Conservation (phyloP, 139 green algal genomes). For the Mesotaenium endlicherianum region DNA sequence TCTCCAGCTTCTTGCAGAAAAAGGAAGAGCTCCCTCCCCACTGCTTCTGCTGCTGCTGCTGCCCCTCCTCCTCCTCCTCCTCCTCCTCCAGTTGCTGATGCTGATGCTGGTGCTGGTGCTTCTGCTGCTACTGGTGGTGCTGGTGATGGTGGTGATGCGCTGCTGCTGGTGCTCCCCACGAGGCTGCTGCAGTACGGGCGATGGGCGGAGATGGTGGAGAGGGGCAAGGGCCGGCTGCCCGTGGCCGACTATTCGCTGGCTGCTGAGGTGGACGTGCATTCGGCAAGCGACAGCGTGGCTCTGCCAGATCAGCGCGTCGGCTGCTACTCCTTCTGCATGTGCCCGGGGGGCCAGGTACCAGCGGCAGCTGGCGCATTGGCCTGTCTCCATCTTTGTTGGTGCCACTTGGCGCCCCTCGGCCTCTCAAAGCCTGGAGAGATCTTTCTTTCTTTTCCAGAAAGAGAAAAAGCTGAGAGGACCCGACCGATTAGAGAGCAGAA, state of each 20-base stretch:
- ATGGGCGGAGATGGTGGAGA: constrained; percentile 52
- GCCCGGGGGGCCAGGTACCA: constrained; percentile 62
- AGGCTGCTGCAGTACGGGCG: constrained; percentile 8
- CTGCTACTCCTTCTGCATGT: constrained; percentile 90
- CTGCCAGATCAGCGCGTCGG: constrained; percentile 39
- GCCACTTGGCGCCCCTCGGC: too few species aligned
- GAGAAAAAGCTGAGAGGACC: too few species aligned
- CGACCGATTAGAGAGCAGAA: too few species aligned
- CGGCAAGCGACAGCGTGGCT: too few species aligned
- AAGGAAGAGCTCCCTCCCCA: too few species aligned
- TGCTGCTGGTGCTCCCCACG: neutral
- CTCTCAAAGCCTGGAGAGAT: too few species aligned
- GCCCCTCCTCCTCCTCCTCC: neutral
- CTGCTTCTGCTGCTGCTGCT: neutral
- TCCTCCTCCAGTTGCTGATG: neutral
- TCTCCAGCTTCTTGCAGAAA: too few species aligned
- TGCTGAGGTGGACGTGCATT: constrained; percentile 6
- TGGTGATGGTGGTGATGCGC: neutral
- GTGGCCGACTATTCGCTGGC: constrained; percentile 80
- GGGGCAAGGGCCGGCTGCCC: constrained; percentile 70
- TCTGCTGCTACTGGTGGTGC: neutral
- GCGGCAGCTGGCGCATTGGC: too few species aligned
- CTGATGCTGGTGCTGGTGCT: too few species aligned
- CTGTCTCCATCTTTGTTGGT: too few species aligned
- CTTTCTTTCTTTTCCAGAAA: too few species aligned